Evolutionary conservation across 495 filamentous ascomycete genomes (phyloP).

Genomic region (Neurospora tetraspora): DNA sequence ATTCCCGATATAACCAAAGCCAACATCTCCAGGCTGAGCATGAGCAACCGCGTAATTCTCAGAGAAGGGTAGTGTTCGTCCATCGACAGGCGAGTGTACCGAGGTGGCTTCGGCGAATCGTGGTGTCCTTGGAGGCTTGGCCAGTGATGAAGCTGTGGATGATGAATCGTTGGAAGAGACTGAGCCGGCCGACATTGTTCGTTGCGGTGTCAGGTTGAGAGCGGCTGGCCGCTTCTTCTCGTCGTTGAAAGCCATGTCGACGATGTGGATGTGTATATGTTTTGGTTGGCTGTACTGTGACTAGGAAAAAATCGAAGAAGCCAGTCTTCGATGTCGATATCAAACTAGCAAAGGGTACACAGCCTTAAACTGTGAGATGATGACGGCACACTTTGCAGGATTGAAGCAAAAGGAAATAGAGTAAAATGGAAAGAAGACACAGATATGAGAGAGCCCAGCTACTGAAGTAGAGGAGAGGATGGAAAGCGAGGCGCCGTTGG

Average conservation of each 20-base stretch:
- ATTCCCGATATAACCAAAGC: slow-evolving; percentile 78
- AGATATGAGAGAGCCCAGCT: slow-evolving; percentile 47
- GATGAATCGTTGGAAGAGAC: slow-evolving; percentile 44
- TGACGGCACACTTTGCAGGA: slow-evolving; percentile 9
- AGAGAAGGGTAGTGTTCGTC: slow-evolving; percentile 54
- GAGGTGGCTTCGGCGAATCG: slow-evolving; percentile 87
- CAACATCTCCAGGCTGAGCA: slow-evolving; percentile 69
- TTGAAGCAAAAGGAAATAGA: slow-evolving; percentile 15
- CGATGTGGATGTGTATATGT: slow-evolving; percentile 3
- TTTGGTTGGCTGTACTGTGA: slow-evolving; percentile 12
- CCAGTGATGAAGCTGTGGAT: slow-evolving; percentile 49
- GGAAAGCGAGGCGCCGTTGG: slow-evolving; percentile 26
- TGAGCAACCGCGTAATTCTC: slow-evolving; percentile 51
- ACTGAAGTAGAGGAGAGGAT: slow-evolving; percentile 30
- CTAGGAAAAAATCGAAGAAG: slow-evolving; percentile 24
- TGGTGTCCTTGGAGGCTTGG: slow-evolving; percentile 65
- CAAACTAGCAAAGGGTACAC: slow-evolving; percentile 16
- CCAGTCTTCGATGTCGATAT: slow-evolving; percentile 20
- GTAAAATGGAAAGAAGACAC: slow-evolving; percentile 20
- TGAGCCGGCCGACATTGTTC: slow-evolving; percentile 40
- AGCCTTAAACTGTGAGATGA: not conserved
- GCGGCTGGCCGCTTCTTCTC: slow-evolving; percentile 43
- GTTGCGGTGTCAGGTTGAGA: slow-evolving; percentile 36
- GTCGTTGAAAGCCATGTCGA: slow-evolving; percentile 21
- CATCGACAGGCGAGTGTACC: slow-evolving; percentile 73